Base-by-base conservation (phyloP, 768 basidiomycete species). In the Daedaleopsis sinensis region DNA sequence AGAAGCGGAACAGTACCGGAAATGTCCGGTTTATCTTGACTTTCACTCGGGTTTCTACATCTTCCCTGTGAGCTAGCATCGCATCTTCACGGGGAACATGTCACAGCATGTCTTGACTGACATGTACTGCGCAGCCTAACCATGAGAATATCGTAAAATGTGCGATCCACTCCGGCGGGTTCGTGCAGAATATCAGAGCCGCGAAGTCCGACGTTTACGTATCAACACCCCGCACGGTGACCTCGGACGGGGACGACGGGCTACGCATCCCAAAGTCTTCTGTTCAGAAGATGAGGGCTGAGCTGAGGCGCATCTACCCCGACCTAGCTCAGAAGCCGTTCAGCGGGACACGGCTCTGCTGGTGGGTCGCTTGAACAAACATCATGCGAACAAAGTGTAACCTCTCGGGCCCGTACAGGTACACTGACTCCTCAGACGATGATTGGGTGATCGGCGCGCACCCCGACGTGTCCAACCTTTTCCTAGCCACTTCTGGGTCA, bases 401-500 rank as follows among this genome's bases (percentile, higher is more conserved):
- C 21, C 46, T 48, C 11, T 39, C 23, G 19, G 19, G 19, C 24
- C 16, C 60, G 6, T 44, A 16, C 64, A 95, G 93, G 93, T 98
- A 98, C 72, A 89, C 89, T 23, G 96, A 97, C 67, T 86, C 94
- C 5, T 82, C 87, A 1, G 90, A 95, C 68, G 88, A 86, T 3
- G 84, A 98, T 73, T 98, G 94, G 93, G 77, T 97, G 46, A 93
- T 98, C 65, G 92, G 94, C 24, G 84, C 76, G 61, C 84, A 90
- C 65, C 85, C 86, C 0, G 72, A 73, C 15, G 81, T 88, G 65
- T 73, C 77, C 24, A 82, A 82, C 7, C 70, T 98, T 12, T 73
- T 95, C 55, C 73, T 98, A 32, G 96, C 94, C 1, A 96, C 96
- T 0, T 92, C 85, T 18, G 96, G 90, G 8, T 93, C 88, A 65